These are phyloP conservation scores for Paragyromitra xinjiangensis DNA, from an alignment of 495 filamentous ascomycete genomes.

Conservation along the genomic window DNA sequence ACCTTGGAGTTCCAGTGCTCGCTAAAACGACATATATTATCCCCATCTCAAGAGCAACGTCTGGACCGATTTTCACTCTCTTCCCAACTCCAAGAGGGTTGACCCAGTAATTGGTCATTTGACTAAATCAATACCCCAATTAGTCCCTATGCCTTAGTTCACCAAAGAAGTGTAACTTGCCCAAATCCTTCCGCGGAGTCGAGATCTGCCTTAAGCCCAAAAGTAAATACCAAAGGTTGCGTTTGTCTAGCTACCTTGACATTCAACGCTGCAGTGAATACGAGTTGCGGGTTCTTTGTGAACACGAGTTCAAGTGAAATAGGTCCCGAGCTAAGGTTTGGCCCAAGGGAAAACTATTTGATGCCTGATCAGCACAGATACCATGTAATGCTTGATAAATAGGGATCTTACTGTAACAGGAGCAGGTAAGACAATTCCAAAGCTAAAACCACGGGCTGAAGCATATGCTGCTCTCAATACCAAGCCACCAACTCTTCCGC, in stretches of 20 bases:
- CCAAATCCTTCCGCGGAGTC: constrained; percentile 39
- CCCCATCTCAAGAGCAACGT: constrained; percentile 46
- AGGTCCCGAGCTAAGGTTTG: constrained; percentile 42
- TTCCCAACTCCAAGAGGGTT: constrained; percentile 44
- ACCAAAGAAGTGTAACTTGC: neutral
- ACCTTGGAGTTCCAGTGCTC: constrained; percentile 42
- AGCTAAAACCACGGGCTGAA: constrained; percentile 34
- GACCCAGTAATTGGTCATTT: constrained; percentile 47
- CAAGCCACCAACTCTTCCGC: constrained; percentile 25
- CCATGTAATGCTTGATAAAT: too few relatives aligned
- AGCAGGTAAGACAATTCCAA: constrained; percentile 46
- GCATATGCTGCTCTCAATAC: constrained; percentile 38
- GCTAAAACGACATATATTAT: constrained; percentile 39
- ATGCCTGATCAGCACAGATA: neutral
- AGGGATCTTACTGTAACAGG: constrained; percentile 41
- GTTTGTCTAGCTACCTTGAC: constrained; percentile 36
- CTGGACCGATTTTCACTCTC: constrained; percentile 46
- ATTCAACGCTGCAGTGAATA: constrained; percentile 34
- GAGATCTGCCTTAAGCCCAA: constrained; percentile 45
- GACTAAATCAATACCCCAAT: constrained; percentile 5
- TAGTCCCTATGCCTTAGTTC: neutral
- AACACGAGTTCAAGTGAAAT: constrained; percentile 37
- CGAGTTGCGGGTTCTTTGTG: constrained; percentile 35
- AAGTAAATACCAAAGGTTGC: constrained; percentile 46
- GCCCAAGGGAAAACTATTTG: constrained; percentile 42